Conservation (phyloP, 371 early-diverging fungal genomes). For the Dinochytrium kinnereticum region DNA sequence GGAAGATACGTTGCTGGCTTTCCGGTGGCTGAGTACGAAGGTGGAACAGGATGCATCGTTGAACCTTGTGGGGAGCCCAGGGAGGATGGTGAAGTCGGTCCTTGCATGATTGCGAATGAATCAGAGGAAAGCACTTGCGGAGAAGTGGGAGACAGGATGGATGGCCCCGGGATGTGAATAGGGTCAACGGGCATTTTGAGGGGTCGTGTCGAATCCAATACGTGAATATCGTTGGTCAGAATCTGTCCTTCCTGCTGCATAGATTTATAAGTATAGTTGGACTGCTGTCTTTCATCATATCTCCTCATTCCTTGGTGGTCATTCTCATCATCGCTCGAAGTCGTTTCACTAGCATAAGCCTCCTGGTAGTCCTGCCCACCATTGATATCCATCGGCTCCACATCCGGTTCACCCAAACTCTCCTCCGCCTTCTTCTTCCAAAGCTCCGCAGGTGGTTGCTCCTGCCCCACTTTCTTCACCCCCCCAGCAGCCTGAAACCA, state of each 20-base stretch:
- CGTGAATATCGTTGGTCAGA: neutral
- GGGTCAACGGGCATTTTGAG: neutral
- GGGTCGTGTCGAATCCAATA: neutral
- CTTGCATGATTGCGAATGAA: neutral
- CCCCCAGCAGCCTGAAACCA: conserved; percentile 21
- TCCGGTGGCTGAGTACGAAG: neutral
- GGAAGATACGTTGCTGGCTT: neutral
- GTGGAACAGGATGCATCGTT: neutral
- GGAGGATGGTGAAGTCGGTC: neutral
- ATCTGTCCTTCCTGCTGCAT: neutral
- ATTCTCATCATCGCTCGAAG: neutral
- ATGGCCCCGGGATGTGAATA: neutral
- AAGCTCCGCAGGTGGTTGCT: neutral
- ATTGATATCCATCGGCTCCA: neutral
- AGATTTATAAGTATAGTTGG: neutral
- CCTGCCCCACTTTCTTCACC: neutral
- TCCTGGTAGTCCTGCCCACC: neutral
- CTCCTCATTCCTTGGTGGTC: neutral
- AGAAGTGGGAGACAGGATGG: neutral
- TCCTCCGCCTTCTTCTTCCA: conserved; percentile 13
- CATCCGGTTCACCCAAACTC: neutral
- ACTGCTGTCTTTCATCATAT: neutral
- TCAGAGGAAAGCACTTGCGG: neutral
- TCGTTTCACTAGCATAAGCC: neutral
- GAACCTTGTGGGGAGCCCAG: neutral